These are phyloP conservation scores for Kuraishia hungarica DNA, from an alignment of 805 yeast species.

Conservation along the genomic window DNA sequence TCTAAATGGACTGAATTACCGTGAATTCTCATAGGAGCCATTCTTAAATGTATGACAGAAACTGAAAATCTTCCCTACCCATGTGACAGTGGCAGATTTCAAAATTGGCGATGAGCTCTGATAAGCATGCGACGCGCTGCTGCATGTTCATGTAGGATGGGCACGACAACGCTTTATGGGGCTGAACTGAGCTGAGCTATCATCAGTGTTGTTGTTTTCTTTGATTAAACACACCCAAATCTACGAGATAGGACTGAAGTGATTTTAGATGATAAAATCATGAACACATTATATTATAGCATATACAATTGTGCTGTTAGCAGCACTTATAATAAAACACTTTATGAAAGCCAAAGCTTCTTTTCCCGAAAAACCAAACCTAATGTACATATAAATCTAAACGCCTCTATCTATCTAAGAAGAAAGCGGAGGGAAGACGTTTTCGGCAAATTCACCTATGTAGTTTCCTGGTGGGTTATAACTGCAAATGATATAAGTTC, in stretches of 20 bases:
- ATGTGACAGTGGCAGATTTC: background rate
- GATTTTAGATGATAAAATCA: background rate
- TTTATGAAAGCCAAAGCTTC: background rate
- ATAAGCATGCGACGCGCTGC: background rate
- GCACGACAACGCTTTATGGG: background rate
- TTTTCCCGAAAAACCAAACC: background rate
- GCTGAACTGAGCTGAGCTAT: background rate
- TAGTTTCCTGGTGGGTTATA: slow-evolving; percentile 76
- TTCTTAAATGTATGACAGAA: background rate
- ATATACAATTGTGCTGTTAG: background rate
- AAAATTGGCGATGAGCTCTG: background rate
- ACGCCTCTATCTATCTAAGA: background rate
- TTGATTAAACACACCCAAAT: too few relatives aligned
- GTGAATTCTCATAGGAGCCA: too few relatives aligned
- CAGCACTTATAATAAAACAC: background rate
- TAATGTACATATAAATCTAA: background rate
- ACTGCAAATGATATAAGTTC: slow-evolving; percentile 63
- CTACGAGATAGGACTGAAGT: background rate
- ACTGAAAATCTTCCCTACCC: background rate
- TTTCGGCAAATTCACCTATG: slow-evolving; percentile 17
- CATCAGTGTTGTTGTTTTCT: too few relatives aligned
- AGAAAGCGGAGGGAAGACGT: slow-evolving; percentile 7
- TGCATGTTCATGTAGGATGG: background rate
- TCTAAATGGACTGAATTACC: too few relatives aligned
- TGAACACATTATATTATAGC: background rate